A percentile compares a stretch with the other conserved stretches of the same genome.
These are phyloP conservation scores for Metschnikowia baotianmanensis DNA, from an alignment of 805 yeast genomes.

Conservation along the genomic window DNA sequence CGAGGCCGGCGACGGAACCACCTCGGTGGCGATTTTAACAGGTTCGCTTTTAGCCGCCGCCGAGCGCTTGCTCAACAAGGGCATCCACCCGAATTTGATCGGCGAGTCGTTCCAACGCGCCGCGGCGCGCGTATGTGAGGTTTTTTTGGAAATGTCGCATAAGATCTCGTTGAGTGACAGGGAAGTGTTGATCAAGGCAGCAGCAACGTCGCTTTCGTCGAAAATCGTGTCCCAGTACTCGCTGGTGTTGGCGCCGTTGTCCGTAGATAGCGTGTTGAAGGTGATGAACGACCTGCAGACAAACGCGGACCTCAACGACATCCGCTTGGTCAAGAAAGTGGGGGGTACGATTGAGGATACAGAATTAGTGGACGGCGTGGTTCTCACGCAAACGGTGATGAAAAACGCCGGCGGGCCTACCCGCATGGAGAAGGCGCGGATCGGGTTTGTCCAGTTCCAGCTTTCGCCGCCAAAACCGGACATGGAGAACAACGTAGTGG, in stretches of 20 bases:
- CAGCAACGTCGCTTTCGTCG: conserved; percentile 88
- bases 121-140: conserved; percentile 76
- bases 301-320: conserved; percentile 81
- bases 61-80: conserved; percentile 82
- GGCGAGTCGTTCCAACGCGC: conserved; percentile 93
- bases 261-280: conserved; percentile 88
- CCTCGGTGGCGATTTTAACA: conserved; percentile 92
- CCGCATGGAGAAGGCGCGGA: conserved; percentile 88
- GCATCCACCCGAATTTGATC: conserved; percentile 92
- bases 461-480: conserved; percentile 96
- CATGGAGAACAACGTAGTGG: conserved; percentile 96
- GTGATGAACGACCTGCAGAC: conserved; percentile 61
- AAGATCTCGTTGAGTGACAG: conserved; percentile 77
- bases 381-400: conserved; percentile 84
- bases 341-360: conserved; percentile 99
- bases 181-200: conserved; percentile 85
- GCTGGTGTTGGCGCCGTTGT: conserved; percentile 80
- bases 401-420: conserved; percentile 94
- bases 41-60: conserved; percentile 96
- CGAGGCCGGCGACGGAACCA: conserved; percentile 99
- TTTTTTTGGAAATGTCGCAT: conserved; percentile 80
- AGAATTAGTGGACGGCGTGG: conserved; percentile 88
- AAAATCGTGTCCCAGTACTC: conserved; percentile 95
- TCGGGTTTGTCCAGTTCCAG: conserved; percentile 90
- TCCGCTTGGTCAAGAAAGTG: conserved; percentile 85